Conservation (phyloP, 2,329 filamentous ascomycete genomes). For the Talaromyces sp. region DNA sequence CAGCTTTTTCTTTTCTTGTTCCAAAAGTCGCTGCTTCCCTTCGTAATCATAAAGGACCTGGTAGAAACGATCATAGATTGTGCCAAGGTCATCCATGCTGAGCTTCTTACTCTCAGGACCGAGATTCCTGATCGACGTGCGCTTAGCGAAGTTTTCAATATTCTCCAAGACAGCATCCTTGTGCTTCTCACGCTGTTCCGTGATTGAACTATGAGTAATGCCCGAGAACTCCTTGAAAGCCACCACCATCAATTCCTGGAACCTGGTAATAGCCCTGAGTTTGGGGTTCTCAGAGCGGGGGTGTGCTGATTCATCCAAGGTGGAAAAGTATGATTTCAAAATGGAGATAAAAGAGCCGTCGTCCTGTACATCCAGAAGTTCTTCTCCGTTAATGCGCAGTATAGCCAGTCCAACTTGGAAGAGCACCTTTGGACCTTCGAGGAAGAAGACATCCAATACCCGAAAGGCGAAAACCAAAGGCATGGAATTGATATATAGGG, state of each 20-base stretch:
- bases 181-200: slow-evolving; percentile 83
- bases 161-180: slow-evolving; percentile 92
- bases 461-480: slow-evolving; percentile 95
- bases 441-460: slow-evolving; percentile 95
- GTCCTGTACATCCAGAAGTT: slow-evolving; percentile 85
- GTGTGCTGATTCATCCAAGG: slow-evolving; percentile 91
- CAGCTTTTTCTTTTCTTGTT: slow-evolving; percentile 65
- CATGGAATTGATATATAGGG: slow-evolving; percentile 99
- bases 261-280: slow-evolving; percentile 85
- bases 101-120: slow-evolving; percentile 93
- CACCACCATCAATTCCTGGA: slow-evolving; percentile 98
- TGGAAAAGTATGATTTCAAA: slow-evolving; percentile 88
- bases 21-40: slow-evolving; percentile 72
- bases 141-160: slow-evolving; percentile 95
- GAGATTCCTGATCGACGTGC: slow-evolving; percentile 91
- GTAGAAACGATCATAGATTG: slow-evolving; percentile 93
- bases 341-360: slow-evolving; percentile 97
- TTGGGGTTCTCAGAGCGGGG: slow-evolving; percentile 95
- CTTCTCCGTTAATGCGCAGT: slow-evolving; percentile 91
- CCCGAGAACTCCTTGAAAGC: slow-evolving; percentile 97
- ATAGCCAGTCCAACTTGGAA: slow-evolving; percentile 98
- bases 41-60: slow-evolving; percentile 86
- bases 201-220: slow-evolving; percentile 89
- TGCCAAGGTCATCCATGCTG: slow-evolving; percentile 77
- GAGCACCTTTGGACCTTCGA: slow-evolving; percentile 93